These are phyloP conservation scores for Scedosporium minutisporum DNA, from an alignment of 2,329 filamentous ascomycete species.

Conservation along the genomic window DNA sequence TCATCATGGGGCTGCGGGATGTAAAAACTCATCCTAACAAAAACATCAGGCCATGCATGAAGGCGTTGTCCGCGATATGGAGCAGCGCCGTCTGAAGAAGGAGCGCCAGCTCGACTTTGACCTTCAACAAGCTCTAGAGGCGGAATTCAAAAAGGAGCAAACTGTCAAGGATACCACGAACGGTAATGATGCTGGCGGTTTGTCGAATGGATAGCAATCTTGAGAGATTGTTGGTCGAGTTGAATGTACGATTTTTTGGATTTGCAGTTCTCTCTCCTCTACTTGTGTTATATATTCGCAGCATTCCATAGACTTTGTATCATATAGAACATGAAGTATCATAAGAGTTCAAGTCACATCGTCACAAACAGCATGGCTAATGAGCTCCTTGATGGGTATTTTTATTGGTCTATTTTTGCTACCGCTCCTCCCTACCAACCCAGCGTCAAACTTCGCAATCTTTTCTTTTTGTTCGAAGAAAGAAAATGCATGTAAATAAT, in stretches of 20 bases:
- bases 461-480: neutral
- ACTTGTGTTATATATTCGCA: too few relatives aligned
- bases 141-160: conserved; percentile 85
- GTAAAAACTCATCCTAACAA: neutral
- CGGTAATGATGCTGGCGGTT: neutral
- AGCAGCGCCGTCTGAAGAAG: conserved; percentile 80
- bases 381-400: too few relatives aligned
- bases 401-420: too few relatives aligned
- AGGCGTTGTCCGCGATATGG: conserved; percentile 88
- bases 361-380: too few relatives aligned
- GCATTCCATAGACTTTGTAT: too few relatives aligned
- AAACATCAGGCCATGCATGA: conserved; percentile 75
- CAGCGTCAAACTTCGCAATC: neutral
- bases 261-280: neutral
- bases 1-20: neutral
- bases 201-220: neutral
- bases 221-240: neutral
- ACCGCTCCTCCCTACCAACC: neutral
- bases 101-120: conserved; percentile 94
- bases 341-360: too few relatives aligned
- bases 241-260: neutral
- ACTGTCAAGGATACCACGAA: conserved; percentile 48
- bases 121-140: conserved; percentile 74
- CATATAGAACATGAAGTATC: too few relatives aligned
- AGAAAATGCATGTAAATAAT: neutral